These are phyloP conservation scores for Aspergillus versicolor DNA, from an alignment of 2,329 filamentous ascomycete genomes.

Conservation along the genomic window DNA sequence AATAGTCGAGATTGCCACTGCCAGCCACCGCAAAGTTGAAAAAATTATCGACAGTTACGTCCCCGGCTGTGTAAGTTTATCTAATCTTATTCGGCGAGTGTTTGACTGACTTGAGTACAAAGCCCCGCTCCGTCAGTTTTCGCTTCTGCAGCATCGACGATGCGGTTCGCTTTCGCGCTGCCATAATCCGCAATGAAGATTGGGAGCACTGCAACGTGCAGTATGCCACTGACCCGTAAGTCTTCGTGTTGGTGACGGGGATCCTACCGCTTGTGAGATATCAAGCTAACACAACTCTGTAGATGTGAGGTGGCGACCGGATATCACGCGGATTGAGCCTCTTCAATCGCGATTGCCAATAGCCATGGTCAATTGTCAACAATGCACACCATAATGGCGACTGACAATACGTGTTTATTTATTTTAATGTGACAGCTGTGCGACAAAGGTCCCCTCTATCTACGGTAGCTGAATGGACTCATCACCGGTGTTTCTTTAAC, in stretches of 20 bases:
- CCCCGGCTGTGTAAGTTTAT: slow-evolving; percentile 39
- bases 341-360: background rate
- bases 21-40: slow-evolving; percentile 45
- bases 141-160: slow-evolving; percentile 49
- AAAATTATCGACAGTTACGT: slow-evolving; percentile 44
- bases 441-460: background rate
- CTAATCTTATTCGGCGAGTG: background rate
- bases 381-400: background rate
- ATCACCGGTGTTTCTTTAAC: background rate
- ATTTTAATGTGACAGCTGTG: background rate
- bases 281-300: slow-evolving; percentile 4
- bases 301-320: slow-evolving; percentile 25
- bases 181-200: slow-evolving; percentile 39
- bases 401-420: background rate
- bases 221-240: slow-evolving; percentile 46
- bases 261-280: background rate
- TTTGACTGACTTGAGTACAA: slow-evolving; percentile 1
- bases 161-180: slow-evolving; percentile 46
- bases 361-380: too few relatives aligned
- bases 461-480: background rate
- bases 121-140: slow-evolving; percentile 48
- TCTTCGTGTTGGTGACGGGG: background rate
- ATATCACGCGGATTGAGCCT: slow-evolving; percentile 16
- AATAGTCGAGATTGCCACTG: slow-evolving; percentile 39
- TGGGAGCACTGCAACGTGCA: slow-evolving; percentile 49